Percentiles rank a stretch among this genome's conserved stretches.
phyloP scores from a whole-genome alignment of 2,329 filamentous ascomycete species.

The Sporothrix luriei region DNA sequence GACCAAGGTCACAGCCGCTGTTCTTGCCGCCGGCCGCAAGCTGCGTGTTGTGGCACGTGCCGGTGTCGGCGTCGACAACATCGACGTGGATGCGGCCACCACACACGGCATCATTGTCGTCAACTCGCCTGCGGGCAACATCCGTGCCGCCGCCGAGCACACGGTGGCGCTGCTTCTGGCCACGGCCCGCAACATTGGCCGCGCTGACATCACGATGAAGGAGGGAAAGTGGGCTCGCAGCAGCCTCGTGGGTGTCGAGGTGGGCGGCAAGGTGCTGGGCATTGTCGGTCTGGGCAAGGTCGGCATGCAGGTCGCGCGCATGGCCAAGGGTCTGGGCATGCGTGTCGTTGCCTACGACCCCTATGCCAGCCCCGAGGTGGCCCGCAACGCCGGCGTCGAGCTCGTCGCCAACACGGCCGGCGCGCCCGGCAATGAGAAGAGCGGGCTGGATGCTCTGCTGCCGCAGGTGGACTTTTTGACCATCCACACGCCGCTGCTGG shows the following conservation, averaged over 20 bases:
- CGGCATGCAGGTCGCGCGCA: slow-evolving; percentile 76
- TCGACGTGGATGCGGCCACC: slow-evolving; percentile 73
- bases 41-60: slow-evolving; percentile 78
- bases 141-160: slow-evolving; percentile 77
- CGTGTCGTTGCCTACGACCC: slow-evolving; percentile 73
- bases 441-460: slow-evolving; percentile 62
- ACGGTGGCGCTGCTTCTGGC: slow-evolving; percentile 75
- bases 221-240: slow-evolving; percentile 74
- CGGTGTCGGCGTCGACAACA: slow-evolving; percentile 82
- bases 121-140: slow-evolving; percentile 78
- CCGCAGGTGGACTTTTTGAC: slow-evolving; percentile 74
- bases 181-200: slow-evolving; percentile 71
- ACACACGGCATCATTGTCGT: slow-evolving; percentile 75
- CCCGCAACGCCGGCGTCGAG: slow-evolving; percentile 66
- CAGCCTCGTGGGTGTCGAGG: slow-evolving; percentile 73
- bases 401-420: slow-evolving; percentile 47
- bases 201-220: slow-evolving; percentile 70
- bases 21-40: slow-evolving; percentile 67
- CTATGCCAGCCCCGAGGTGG: slow-evolving; percentile 74
- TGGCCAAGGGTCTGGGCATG: slow-evolving; percentile 78
- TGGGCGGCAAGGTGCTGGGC: slow-evolving; percentile 74
- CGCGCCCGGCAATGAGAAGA: slow-evolving; percentile 7
- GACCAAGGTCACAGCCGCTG: slow-evolving; percentile 72
- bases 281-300: slow-evolving; percentile 84
- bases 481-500: slow-evolving; percentile 77